Conservation (phyloP, 2,329 filamentous ascomycete genomes). For the Cladophialophora exuberans region DNA sequence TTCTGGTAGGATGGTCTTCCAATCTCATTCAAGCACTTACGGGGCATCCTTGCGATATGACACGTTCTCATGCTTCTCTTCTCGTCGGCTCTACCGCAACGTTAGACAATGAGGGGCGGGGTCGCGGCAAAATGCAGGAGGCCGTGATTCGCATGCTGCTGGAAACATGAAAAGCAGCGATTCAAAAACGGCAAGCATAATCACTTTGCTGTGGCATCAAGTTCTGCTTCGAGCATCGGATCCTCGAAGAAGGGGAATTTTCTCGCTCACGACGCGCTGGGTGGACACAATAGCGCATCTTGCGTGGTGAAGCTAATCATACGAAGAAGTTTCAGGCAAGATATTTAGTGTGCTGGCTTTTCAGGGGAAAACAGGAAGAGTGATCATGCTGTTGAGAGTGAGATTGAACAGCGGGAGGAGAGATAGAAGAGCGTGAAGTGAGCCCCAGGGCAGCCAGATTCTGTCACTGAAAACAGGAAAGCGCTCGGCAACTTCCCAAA, state of each 20-base stretch:
- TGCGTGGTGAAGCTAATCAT: background rate
- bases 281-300: background rate
- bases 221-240: background rate
- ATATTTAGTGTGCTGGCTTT: no score
- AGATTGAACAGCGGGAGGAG: no score
- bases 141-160: background rate
- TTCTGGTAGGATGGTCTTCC: no score
- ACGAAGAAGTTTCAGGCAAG: no score
- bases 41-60: no score
- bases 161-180: constrained; percentile 1
- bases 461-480: no score
- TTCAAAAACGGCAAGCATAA: background rate
- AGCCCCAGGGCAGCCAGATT: no score
- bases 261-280: background rate
- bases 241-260: background rate
- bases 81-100: no score
- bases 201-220: constrained; percentile 1
- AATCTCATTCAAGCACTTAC: no score
- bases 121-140: background rate
- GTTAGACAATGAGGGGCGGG: background rate
- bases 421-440: no score
- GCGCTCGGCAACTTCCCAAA: no score
- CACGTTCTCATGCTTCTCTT: no score
- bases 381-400: background rate
- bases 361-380: background rate